These are phyloP conservation scores for Phytophthora idaei DNA, from an alignment of 352 stramenopile genomes.

Conservation along the genomic window DNA sequence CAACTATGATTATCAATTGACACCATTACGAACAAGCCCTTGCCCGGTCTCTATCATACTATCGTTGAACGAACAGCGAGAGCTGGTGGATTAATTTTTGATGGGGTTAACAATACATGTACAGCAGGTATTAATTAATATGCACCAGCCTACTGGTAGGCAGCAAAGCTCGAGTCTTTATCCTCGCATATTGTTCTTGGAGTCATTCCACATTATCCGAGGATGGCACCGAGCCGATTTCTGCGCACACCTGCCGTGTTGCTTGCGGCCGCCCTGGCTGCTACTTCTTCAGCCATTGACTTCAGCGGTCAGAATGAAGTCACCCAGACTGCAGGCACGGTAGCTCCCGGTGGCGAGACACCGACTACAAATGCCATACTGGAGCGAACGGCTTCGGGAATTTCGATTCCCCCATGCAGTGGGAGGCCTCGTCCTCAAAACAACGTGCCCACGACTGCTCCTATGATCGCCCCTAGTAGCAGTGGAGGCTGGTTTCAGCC, in stretches of 20 bases:
- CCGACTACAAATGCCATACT: neutral
- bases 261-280: slow-evolving; percentile 9
- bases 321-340: neutral
- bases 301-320: slow-evolving; percentile 13
- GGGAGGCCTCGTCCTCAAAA: neutral
- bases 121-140: no score
- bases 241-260: slow-evolving; percentile 1
- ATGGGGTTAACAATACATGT: no score
- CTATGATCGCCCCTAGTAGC: slow-evolving; percentile 2
- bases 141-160: no score
- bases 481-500: slow-evolving; percentile 17
- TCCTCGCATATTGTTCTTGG: neutral
- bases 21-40: no score
- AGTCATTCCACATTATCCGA: slow-evolving; percentile 8
- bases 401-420: slow-evolving; percentile 11
- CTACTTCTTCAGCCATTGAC: slow-evolving; percentile 12
- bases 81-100: no score
- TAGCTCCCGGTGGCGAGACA: neutral
- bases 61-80: neutral
- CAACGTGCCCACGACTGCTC: neutral
- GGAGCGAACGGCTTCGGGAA: slow-evolving; percentile 21
- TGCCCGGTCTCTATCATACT: neutral
- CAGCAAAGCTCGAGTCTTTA: no score
- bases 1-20: neutral
- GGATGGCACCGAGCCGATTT: slow-evolving; percentile 13